Evolutionary conservation across 2,329 filamentous ascomycete species (phyloP), one percentile per base, ranked within the genome.

Genomic region (Fusarium haematococcum): DNA sequence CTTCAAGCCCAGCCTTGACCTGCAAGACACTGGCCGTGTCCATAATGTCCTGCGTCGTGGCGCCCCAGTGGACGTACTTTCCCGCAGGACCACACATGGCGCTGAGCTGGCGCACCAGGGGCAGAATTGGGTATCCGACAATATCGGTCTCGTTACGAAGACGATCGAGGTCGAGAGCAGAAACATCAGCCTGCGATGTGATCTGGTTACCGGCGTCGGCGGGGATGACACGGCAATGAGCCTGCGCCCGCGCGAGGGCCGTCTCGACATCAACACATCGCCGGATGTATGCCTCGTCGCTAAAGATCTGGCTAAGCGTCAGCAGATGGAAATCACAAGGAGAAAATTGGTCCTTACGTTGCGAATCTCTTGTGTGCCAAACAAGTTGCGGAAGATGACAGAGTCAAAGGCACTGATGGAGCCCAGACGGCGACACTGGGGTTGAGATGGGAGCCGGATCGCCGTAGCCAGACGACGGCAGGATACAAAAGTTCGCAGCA

Each of bases 21-120:
- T 90, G 88, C 10, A 90, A 75, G 1, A 89, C 81, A 14, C 84
- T 86, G 0, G 88, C 88, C 0, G 86, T 80, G 70, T 90, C 88
- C 88, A 89, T 90, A 67, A 90, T 89, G 72, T 90, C 88, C 71
- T 90, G 88, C 0, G 88, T 90, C 0, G 88, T 90, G 2, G 88
- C 88, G 10, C 88, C 88, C 88, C 88, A 90, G 75, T 90, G 88
- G 13, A 90, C 85, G 73, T 88, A 90, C 6, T 67, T 66, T 1
- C 73, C 77, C 6, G 75, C 77, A 66, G 23, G 30, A 7, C 68
- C 68, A 5, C 71, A 71, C 35, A 60, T 58, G 23, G 18, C 23
- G 4, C 25, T 32, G 2, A 89, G 78, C 67, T 89, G 88, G 39
- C 84, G 81, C 4, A 89, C 85, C 14, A 89, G 74, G 1, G 87